Conservation (phyloP, 108 stramenopile genomes). For the Stephanodiscus triporus region DNA sequence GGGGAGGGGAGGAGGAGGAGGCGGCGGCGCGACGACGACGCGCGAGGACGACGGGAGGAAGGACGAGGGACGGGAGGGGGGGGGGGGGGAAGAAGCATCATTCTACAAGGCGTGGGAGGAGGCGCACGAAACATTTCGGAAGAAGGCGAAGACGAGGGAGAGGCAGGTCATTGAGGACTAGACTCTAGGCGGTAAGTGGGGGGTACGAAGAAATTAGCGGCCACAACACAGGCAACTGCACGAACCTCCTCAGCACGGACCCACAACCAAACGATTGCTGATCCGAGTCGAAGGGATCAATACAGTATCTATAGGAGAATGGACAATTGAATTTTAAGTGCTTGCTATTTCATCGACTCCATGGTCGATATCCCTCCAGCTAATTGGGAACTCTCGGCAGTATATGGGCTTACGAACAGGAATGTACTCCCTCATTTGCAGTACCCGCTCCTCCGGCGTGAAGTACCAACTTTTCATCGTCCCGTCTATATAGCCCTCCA, state of each 20-base stretch:
- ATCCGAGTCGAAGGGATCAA: too few species aligned
- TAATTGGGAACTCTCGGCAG: slow-evolving; percentile 69
- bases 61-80: neutral
- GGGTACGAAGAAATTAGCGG: too few species aligned
- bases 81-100: slow-evolving; percentile 25
- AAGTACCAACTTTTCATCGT: slow-evolving; percentile 63
- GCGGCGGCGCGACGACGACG: too few species aligned
- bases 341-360: slow-evolving; percentile 33
- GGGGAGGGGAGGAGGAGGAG: neutral
- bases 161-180: slow-evolving; percentile 24
- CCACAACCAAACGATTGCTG: too few species aligned
- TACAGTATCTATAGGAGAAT: too few species aligned
- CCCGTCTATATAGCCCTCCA: slow-evolving; percentile 58
- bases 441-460: slow-evolving; percentile 36
- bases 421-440: slow-evolving; percentile 52
- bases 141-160: slow-evolving; percentile 41
- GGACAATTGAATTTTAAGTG: neutral
- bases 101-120: slow-evolving; percentile 56
- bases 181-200: too few species aligned
- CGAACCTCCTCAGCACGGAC: too few species aligned
- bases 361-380: slow-evolving; percentile 89
- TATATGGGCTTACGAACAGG: slow-evolving; percentile 57
- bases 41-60: slow-evolving; percentile 1
- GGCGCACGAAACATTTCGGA: slow-evolving; percentile 51
- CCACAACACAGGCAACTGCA: too few species aligned